Conservation (phyloP, 495 filamentous ascomycete genomes). For the Astrocystis sublimbata region DNA sequence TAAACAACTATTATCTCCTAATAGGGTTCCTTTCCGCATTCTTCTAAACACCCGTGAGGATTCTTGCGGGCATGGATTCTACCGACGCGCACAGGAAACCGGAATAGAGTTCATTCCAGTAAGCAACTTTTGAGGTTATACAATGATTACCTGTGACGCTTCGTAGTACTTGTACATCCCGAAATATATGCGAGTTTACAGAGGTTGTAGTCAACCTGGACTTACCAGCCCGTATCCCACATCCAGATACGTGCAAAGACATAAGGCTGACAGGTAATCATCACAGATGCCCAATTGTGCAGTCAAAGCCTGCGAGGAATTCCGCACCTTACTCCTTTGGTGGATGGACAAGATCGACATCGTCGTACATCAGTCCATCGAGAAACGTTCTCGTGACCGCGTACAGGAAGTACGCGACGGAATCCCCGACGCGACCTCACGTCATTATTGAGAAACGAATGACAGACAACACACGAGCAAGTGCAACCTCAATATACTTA, state of each 20-base stretch:
- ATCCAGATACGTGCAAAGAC: no score
- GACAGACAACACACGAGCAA: no score
- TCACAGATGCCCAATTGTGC: background rate
- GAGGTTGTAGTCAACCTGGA: no score
- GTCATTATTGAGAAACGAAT: no score
- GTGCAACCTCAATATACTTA: no score
- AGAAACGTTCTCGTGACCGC: background rate
- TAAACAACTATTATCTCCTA: background rate
- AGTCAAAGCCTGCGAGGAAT: conserved; percentile 3
- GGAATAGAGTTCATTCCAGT: conserved; percentile 9
- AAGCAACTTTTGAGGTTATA: no score
- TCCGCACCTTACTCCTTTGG: background rate
- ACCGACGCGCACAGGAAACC: background rate
- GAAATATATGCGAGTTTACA: no score
- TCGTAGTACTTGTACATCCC: no score
- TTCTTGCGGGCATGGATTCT: background rate
- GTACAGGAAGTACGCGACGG: conserved; percentile 6
- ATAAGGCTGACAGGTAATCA: background rate
- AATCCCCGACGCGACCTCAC: background rate
- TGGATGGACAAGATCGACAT: conserved; percentile 4
- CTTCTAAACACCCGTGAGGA: background rate
- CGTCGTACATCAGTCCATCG: background rate
- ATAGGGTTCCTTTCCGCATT: conserved; percentile 1
- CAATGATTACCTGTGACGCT: no score
- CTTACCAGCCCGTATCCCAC: no score